Evolutionary conservation across 495 filamentous ascomycete genomes (phyloP), one percentile per base, ranked within the genome.

Genomic region (Trichocladium uniseriatum): DNA sequence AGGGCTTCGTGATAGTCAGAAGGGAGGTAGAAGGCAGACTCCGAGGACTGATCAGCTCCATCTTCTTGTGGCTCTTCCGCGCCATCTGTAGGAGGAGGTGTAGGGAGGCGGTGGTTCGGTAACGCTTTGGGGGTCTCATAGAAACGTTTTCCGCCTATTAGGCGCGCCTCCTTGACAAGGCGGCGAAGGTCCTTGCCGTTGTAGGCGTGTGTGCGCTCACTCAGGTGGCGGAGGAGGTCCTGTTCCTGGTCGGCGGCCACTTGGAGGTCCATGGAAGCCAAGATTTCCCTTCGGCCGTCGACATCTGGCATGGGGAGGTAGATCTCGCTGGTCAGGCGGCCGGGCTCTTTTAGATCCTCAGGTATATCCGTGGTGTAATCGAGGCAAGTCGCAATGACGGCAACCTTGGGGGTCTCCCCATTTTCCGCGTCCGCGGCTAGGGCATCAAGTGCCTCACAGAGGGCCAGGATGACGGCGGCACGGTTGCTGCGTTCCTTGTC

Each of bases 231-330:
- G 14, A 77, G 53, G 9, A 71, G 60, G 6, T 64, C 62, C 2
- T 67, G 61, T 37, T 65, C 65, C 9, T 56, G 53, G 3, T 67
- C 63, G 1, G 68, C 54, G 19, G 56, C 37, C 10, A 74, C 57
- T 6, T 57, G 56, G 6, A 69, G 66, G 46, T 56, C 61, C 19
- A 80, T 55, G 14, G 75, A 67, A 24, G 70, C 66, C n/a, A 98
- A 62, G 37, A 96, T 95, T 44, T 88, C 80, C 27, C 72, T 78
- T 28, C 90, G 77, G 50, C 85, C 80, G 27, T 69, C 65, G 14
- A 77, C 76, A 48, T 90, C 83, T 0, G 92, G 92, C 8, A 94
- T 74, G 11, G 89, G 80, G 20, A 96, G 72, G 63, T 88, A 83
- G 46, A 97, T 80, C 49, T 91, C 85, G 6, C 71, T 73, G 22